Evolutionary conservation across 2,329 filamentous ascomycete genomes (phyloP), one percentile per base, ranked within the genome.

Genomic region (Aspergillus japonicus): DNA sequence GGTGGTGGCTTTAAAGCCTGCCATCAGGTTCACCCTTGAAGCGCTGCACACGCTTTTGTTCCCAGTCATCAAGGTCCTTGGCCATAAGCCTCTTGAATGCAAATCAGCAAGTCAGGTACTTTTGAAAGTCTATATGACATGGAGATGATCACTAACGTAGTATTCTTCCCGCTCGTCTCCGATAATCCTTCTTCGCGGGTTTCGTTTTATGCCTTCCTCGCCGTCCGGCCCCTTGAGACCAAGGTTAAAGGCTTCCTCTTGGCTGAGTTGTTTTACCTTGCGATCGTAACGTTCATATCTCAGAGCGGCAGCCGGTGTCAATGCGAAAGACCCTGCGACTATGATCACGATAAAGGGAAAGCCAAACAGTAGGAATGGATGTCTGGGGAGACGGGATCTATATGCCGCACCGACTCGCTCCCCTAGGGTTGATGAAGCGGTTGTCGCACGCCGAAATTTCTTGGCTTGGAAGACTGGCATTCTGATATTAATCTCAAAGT

Each of bases 11-110:
- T 82, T 76, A 89, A 66, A 96, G 74, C 54, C 91, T 85, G 35
- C 94, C 94, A 75, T 99, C 94, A 62, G 86, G 89, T 77, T 99
- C 96, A 66, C 95, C 95, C 21, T 91, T 88, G 62, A 97, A 83
- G 73, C 95, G 83, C 80, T 96, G 87, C 11, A 98, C 92, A 56
- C 96, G 87, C 78, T 95, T 96, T 78, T 98, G 95, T 75, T 98
- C 94, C 95, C 95, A 99, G 72, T 92, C 85, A 71, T 99, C 94
- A 62, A 98, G 79, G 73, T 98, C 95, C 76, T 96, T 96, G 33
- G 91, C 90, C 67, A 91, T 90, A 44, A 91, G 81, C 78, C 87
- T 86, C 90, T 95, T 75, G 16, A 19, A 19, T 8, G 16, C 14
- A 44, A 44, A 16, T 44, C 14, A 44, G 39, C 39, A 44, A 35